phyloP scores from a whole-genome alignment of 441 rosid genomes.

The Pelargonium citronellum region DNA sequence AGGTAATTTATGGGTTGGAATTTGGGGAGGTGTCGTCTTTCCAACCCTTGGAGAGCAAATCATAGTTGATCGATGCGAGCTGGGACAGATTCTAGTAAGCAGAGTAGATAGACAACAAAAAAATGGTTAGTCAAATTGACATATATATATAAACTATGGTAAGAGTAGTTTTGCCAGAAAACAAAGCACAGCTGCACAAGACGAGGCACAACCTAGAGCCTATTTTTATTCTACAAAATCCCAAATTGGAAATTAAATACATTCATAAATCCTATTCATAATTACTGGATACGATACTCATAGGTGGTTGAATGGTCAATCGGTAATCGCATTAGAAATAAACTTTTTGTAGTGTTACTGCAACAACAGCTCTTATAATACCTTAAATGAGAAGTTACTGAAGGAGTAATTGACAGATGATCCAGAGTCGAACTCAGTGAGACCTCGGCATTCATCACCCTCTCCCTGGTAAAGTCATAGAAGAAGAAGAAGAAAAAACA shows the following conservation, averaged over 20 bases:
- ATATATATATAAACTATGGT: no score
- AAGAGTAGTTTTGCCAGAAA: no score
- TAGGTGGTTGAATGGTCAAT: no score
- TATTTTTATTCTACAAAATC: no score
- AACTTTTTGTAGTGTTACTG: not conserved
- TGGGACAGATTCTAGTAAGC: slow-evolving; percentile 75
- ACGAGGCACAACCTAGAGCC: no score
- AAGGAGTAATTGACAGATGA: slow-evolving; percentile 79
- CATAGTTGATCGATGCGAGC: slow-evolving; percentile 96
- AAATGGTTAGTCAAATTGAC: not conserved
- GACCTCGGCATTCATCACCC: slow-evolving; percentile 82
- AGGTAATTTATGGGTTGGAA: slow-evolving; percentile 34
- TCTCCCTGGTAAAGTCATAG: slow-evolving; percentile 28
- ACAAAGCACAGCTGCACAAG: no score
- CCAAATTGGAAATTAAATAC: no score
- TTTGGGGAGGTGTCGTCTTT: slow-evolving; percentile 68
- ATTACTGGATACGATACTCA: no score
- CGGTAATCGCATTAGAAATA: not conserved
- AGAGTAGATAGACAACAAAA: not conserved
- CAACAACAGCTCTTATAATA: slow-evolving; percentile 22
- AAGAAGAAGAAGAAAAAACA: not conserved
- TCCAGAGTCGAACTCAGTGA: slow-evolving; percentile 62
- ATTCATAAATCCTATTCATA: no score
- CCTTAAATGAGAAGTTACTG: slow-evolving; percentile 99
- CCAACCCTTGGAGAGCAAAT: slow-evolving; percentile 94